phyloP scores from a whole-genome alignment of 2,329 filamentous ascomycete species.

The Fusarium pseudoanthophilum region DNA sequence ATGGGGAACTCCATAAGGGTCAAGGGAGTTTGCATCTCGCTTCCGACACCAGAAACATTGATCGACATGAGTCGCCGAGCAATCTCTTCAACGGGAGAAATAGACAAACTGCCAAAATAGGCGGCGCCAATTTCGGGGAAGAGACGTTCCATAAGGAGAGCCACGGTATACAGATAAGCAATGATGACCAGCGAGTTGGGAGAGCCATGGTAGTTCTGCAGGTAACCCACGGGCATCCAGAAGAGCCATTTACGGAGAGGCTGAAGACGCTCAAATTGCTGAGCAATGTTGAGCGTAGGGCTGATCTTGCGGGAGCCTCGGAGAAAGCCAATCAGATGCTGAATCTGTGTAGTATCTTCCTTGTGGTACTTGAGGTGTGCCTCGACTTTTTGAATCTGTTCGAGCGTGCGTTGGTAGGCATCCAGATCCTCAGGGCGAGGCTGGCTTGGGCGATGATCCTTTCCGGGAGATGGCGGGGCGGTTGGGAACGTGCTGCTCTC shows the following conservation, averaged over 20 bases:
- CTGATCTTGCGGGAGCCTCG: slow-evolving; percentile 77
- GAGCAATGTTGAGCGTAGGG: slow-evolving; percentile 75
- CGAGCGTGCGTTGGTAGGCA: slow-evolving; percentile 73
- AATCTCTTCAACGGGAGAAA: slow-evolving; percentile 87
- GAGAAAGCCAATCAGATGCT: slow-evolving; percentile 77
- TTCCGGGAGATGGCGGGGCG: slow-evolving; percentile 70
- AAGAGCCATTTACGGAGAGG: slow-evolving; percentile 93
- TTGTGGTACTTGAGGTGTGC: slow-evolving; percentile 74
- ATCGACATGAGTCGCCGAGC: slow-evolving; percentile 77
- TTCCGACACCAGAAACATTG: slow-evolving; percentile 68
- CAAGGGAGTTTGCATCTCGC: slow-evolving; percentile 69
- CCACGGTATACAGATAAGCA: slow-evolving; percentile 90
- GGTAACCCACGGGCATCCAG: slow-evolving; percentile 88
- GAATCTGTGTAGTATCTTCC: slow-evolving; percentile 74
- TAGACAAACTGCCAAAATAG: slow-evolving; percentile 84
- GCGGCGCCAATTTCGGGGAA: slow-evolving; percentile 92
- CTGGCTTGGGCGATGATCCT: slow-evolving; percentile 69
- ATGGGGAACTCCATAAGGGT: slow-evolving; percentile 78
- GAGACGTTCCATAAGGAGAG: slow-evolving; percentile 86
- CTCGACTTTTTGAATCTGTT: slow-evolving; percentile 75
- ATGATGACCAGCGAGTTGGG: slow-evolving; percentile 84
- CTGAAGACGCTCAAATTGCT: slow-evolving; percentile 91
- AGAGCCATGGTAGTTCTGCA: slow-evolving; percentile 80
- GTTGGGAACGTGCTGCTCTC: slow-evolving; percentile 80
- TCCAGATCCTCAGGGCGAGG: slow-evolving; percentile 77